Evolutionary conservation across 2,329 filamentous ascomycete species (phyloP), one percentile per base, ranked within the genome.

Genomic region (Gaeumannomyces sp.): DNA sequence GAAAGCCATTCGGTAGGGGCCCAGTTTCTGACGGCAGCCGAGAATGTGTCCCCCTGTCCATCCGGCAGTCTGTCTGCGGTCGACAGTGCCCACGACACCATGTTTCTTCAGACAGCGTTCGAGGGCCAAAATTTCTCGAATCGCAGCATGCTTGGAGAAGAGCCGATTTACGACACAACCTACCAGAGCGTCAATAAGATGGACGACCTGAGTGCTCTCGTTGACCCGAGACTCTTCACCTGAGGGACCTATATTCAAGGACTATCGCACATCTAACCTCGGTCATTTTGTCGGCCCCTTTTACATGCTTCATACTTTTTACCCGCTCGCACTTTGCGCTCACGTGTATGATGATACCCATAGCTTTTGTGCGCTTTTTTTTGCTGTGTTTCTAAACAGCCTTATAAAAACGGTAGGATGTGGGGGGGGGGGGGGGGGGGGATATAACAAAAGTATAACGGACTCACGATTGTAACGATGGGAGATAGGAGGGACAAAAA

Each of bases 141-240:
- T n/a, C 22, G 4, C 2, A 19, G 45, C 8, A n/a, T 53, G 22
- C 22, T 25, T 53, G 45, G 5, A 6, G 19, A 25, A 25, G 45
- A 53, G 45, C 7, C n/a, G 6, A 11, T 25, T 11, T 53, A 53
- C 22, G 45, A 14, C 45, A 11, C 22, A 25, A 10, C 6, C 8
- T 14, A 25, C 1, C 45, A 10, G 45, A 7, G 4, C 1, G 27
- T 22, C 5, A 31, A n/a, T 14, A 62, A 29, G 19, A 25, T 28
- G n/a, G 35, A 62, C 8, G 38, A n/a, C 1, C 29, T 62, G 27
- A 28, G 50, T 29, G 60, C 35, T 53, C 60, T 62, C 16, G 60
- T 62, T 25, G 35, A 59, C 22, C 61, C 56, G 27, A 63, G 50
- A 22, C 61, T 63, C 19, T 64, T 58, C 3, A 28, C 53, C 59